Percentiles rank a stretch among this genome's conserved stretches.
These are phyloP conservation scores for Malus domestica DNA, from an alignment of 306 rosid genomes.

Conservation along the genomic window ASM211411v1 NC_041790.1:19673001-19673500, in stretches of 20 bases:
- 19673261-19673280: slow-evolving; percentile 37
- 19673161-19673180: slow-evolving; percentile 67
- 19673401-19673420: slow-evolving; percentile 26
- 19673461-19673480: not conserved
- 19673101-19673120: slow-evolving; percentile 83
- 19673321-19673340: slow-evolving; percentile 35
- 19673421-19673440: not conserved
- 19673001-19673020: slow-evolving; percentile 81
- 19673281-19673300: slow-evolving; percentile 47
- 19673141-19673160: slow-evolving; percentile 63
- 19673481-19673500: not conserved
- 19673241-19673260: slow-evolving; percentile 86
- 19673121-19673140: slow-evolving; percentile 74
- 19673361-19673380: slow-evolving; percentile 82
- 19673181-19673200: slow-evolving; percentile 59
- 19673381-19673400: slow-evolving; percentile 83
- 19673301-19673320: slow-evolving; percentile 27
- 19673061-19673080: slow-evolving; percentile 69
- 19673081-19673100: slow-evolving; percentile 67
- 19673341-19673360: slow-evolving; percentile 50
- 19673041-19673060: slow-evolving; percentile 77
- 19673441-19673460: not conserved
- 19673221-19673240: slow-evolving; percentile 85
- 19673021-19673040: slow-evolving; percentile 74
- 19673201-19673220: slow-evolving; percentile 51